These are phyloP conservation scores for Vitis amurensis DNA, from an alignment of 164 flowering plant species.

Conservation along the genomic window DNA sequence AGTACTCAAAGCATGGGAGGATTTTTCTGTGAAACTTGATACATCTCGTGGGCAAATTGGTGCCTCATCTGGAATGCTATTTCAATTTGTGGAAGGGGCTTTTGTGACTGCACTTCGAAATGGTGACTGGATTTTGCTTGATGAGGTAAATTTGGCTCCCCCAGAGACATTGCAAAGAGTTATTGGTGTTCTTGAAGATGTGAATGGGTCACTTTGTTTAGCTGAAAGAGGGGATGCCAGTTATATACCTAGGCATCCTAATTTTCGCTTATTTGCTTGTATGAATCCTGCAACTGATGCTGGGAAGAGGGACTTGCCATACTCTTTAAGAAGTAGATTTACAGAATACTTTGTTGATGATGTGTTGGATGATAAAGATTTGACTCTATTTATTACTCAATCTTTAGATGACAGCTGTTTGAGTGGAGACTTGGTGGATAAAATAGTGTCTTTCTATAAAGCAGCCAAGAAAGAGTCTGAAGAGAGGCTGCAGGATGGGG, in stretches of 20 bases:
- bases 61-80: slow-evolving; percentile 67
- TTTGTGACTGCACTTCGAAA: slow-evolving; percentile 79
- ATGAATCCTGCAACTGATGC: slow-evolving; percentile 99
- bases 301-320: slow-evolving; percentile 87
- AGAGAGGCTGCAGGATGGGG: slow-evolving; percentile 89
- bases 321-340: slow-evolving; percentile 75
- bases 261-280: slow-evolving; percentile 91
- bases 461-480: slow-evolving; percentile 74
- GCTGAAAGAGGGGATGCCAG: slow-evolving; percentile 87
- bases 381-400: slow-evolving; percentile 59
- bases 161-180: slow-evolving; percentile 93
- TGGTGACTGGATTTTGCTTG: slow-evolving; percentile 96
- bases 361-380: slow-evolving; percentile 71
- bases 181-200: slow-evolving; percentile 87
- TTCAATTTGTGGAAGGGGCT: slow-evolving; percentile 95
- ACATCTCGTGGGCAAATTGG: slow-evolving; percentile 51
- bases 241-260: slow-evolving; percentile 67
- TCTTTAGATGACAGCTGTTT: slow-evolving; percentile 44
- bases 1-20: slow-evolving; percentile 50
- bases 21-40: slow-evolving; percentile 51
- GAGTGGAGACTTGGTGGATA: slow-evolving; percentile 35
- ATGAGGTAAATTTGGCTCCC: slow-evolving; percentile 98
- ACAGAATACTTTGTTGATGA: slow-evolving; percentile 95
- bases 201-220: slow-evolving; percentile 77
- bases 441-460: slow-evolving; percentile 68